These are phyloP conservation scores for Beta vulgaris DNA, from an alignment of 148 eudicot species.

Conservation along the genomic window DNA sequence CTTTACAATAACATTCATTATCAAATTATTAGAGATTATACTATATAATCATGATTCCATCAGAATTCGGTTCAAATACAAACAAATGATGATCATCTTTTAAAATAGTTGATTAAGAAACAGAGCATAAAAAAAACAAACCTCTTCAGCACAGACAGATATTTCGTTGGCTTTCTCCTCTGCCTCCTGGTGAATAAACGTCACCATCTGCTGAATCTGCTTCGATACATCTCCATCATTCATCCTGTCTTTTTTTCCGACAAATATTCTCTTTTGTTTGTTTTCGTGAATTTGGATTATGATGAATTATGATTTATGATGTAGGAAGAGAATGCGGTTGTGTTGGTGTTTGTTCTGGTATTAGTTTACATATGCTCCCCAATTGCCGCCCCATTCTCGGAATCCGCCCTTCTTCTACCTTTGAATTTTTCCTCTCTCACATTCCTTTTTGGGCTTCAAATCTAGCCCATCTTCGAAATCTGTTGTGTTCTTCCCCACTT, in stretches of 20 bases:
- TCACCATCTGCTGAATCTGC: constrained; percentile 84
- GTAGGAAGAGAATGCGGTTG: neutral
- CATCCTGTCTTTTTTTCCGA: constrained; percentile 31
- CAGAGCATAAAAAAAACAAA: constrained; percentile 1
- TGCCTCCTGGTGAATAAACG: constrained; percentile 80
- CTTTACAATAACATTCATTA: no score
- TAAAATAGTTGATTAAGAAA: neutral
- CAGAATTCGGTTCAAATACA: no score
- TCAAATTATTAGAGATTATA: no score
- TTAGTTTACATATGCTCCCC: neutral
- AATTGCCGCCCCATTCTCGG: neutral
- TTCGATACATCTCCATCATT: constrained; percentile 76
- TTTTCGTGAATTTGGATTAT: neutral
- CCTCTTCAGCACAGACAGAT: constrained; percentile 85
- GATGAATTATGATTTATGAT: neutral
- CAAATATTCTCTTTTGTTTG: neutral
- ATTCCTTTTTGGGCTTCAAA: no score
- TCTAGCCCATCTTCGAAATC: no score
- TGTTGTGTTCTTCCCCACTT: no score
- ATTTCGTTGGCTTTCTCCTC: constrained; percentile 83
- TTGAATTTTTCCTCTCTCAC: neutral
- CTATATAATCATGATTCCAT: no score
- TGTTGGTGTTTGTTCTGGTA: no score
- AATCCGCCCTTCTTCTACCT: no score
- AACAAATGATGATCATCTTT: neutral